phyloP scores from a whole-genome alignment of 2,329 filamentous ascomycete species.

The Tolypocladium ophioglossoides region DNA sequence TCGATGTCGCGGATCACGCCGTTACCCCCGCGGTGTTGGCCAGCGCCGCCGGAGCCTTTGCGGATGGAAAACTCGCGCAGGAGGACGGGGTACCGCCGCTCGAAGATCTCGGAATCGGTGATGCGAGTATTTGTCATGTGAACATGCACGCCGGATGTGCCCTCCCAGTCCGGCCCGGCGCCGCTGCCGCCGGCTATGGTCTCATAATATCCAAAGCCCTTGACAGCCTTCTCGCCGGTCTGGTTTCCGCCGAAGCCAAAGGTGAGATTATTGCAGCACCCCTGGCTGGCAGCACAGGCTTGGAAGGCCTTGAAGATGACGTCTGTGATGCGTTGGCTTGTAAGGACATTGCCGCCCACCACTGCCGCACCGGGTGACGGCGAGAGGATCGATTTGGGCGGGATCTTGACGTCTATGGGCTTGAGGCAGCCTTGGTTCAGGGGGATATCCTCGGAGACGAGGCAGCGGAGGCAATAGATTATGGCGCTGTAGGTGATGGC shows the following conservation, averaged over 20 bases:
- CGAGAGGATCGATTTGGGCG: slow-evolving; percentile 60
- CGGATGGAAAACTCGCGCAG: slow-evolving; percentile 60
- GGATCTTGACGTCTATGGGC: slow-evolving; percentile 66
- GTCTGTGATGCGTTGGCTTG: slow-evolving; percentile 71
- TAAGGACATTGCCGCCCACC: slow-evolving; percentile 75
- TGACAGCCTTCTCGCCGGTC: slow-evolving; percentile 28
- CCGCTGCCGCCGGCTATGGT: slow-evolving; percentile 72
- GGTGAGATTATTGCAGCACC: slow-evolving; percentile 76
- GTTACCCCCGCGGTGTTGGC: slow-evolving; percentile 60
- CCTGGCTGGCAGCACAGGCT: slow-evolving; percentile 69
- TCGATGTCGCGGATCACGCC: slow-evolving; percentile 73
- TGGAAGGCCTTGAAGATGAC: slow-evolving; percentile 73
- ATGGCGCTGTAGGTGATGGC: slow-evolving; percentile 45
- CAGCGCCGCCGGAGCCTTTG: slow-evolving; percentile 41
- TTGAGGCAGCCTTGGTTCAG: slow-evolving; percentile 78
- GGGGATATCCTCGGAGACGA: slow-evolving; percentile 74
- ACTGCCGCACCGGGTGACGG: slow-evolving; percentile 71
- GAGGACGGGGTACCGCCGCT: slow-evolving; percentile 58
- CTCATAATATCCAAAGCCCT: slow-evolving; percentile 78
- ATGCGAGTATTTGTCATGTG: slow-evolving; percentile 89
- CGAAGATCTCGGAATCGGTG: slow-evolving; percentile 71
- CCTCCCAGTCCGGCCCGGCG: slow-evolving; percentile 62
- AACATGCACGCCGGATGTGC: slow-evolving; percentile 66
- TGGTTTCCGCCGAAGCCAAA: slow-evolving; percentile 71
- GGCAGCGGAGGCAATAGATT: slow-evolving; percentile 73